These are phyloP conservation scores for Phytophthora podocarpi DNA, from an alignment of 352 stramenopile species.

Conservation along the genomic window DNA sequence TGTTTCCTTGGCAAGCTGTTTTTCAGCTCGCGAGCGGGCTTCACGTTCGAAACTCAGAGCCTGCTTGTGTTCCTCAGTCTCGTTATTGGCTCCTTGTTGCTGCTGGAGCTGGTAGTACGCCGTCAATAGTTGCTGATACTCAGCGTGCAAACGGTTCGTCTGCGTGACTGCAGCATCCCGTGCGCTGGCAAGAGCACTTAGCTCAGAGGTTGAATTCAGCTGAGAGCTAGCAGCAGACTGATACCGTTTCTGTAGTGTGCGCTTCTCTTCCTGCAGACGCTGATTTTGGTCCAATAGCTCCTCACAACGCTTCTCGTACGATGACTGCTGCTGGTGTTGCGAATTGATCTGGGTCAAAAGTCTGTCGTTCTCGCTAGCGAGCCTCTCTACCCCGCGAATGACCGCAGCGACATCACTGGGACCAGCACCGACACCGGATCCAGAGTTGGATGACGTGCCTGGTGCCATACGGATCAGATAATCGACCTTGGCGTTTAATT, in stretches of 20 bases:
- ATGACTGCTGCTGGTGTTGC: constrained; percentile 75
- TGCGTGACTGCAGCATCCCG: constrained; percentile 74
- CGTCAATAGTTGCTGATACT: constrained; percentile 76
- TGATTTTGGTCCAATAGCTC: constrained; percentile 66
- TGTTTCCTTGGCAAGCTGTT: constrained; percentile 64
- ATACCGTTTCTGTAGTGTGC: constrained; percentile 62
- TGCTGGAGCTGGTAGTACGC: constrained; percentile 76
- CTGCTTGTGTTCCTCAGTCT: constrained; percentile 60
- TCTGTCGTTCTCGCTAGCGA: constrained; percentile 75
- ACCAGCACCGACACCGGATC: constrained; percentile 27
- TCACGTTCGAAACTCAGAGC: constrained; percentile 71
- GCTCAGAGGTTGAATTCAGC: constrained; percentile 54
- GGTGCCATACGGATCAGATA: constrained; percentile 76
- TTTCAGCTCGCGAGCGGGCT: constrained; percentile 56
- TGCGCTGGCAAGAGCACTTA: constrained; percentile 61
- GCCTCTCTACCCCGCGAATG: constrained; percentile 73
- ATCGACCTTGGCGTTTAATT: constrained; percentile 79
- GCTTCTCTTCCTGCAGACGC: constrained; percentile 72
- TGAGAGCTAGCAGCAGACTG: constrained; percentile 59
- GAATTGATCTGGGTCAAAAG: constrained; percentile 78
- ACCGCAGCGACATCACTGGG: constrained; percentile 63
- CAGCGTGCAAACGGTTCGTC: constrained; percentile 69
- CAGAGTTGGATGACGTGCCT: constrained; percentile 21
- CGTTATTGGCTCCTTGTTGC: constrained; percentile 58
- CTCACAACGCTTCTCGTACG: constrained; percentile 76